Evolutionary conservation across 257 asterid genomes (phyloP).

Genomic region (Ajuga chamaepitys): DNA sequence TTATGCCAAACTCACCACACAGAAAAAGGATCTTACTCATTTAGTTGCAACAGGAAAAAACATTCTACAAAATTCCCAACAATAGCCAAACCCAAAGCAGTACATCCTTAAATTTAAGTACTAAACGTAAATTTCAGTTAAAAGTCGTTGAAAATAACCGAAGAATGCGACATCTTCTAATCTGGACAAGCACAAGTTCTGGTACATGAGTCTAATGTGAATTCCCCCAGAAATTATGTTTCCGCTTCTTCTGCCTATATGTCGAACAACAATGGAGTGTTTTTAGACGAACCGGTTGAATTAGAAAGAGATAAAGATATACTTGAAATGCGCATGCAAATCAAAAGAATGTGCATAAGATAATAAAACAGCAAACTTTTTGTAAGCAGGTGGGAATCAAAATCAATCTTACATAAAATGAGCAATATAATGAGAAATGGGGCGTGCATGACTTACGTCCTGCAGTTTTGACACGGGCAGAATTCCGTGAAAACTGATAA

Average conservation of each 20-base stretch:
- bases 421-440: too few species aligned
- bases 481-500: too few species aligned
- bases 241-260: constrained; percentile 23
- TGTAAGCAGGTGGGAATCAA: too few species aligned
- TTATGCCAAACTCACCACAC: not conserved
- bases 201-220: not conserved
- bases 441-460: too few species aligned
- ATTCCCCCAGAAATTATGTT: constrained; percentile 5
- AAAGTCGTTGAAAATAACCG: constrained; percentile 12
- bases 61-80: constrained; percentile 31
- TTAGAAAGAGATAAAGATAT: too few species aligned
- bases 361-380: too few species aligned
- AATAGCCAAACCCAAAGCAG: constrained; percentile 17
- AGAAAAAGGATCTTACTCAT: not conserved
- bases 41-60: constrained; percentile 3
- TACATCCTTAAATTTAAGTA: constrained; percentile 20
- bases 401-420: too few species aligned
- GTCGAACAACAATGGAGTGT: constrained; percentile 5
- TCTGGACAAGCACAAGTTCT: constrained; percentile 20
- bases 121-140: constrained; percentile 3
- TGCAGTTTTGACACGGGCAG: too few species aligned
- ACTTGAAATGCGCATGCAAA: too few species aligned
- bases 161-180: constrained; percentile 10
- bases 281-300: not conserved
- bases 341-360: too few species aligned